Percentiles rank a stretch among this genome's conserved stretches.
Evolutionary conservation across 768 basidiomycete genomes (phyloP).

Genomic region (Termitomyces sp.): DNA sequence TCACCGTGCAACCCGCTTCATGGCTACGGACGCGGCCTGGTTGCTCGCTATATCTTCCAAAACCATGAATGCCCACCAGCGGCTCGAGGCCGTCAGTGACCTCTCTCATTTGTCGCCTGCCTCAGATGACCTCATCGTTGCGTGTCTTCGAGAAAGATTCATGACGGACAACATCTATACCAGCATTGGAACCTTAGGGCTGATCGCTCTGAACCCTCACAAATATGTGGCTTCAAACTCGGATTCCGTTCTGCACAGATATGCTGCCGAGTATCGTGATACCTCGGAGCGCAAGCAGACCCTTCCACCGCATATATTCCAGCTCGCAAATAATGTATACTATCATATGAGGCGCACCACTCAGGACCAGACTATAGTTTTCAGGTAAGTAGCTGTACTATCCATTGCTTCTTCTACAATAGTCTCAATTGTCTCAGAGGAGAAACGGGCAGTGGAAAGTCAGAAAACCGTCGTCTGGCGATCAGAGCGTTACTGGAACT

Average conservation of each 20-base stretch:
- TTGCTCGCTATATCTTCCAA: constrained; percentile 25
- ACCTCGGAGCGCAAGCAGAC: constrained; percentile 54
- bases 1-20: constrained; percentile 10
- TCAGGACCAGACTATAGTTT: constrained; percentile 87
- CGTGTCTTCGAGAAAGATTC: constrained; percentile 82
- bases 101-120: constrained; percentile 60
- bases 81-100: constrained; percentile 69
- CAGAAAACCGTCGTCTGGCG: constrained; percentile 83
- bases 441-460: constrained; percentile 91
- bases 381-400: constrained; percentile 55
- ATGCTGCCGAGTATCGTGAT: constrained; percentile 81
- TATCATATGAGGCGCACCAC: constrained; percentile 94
- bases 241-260: constrained; percentile 80
- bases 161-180: constrained; percentile 84
- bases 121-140: constrained; percentile 81
- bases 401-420: neutral
- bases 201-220: constrained; percentile 91
- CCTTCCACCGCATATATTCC: constrained; percentile 86
- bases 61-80: constrained; percentile 49
- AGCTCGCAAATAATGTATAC: constrained; percentile 86
- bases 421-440: constrained; percentile 46
- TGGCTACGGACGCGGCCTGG: constrained; percentile 3
- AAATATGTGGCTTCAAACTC: constrained; percentile 82
- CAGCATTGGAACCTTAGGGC: constrained; percentile 56
- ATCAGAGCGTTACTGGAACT: constrained; percentile 93